Conservation (phyloP, 2,329 filamentous ascomycete genomes). For the Diaporthe caulivora region DNA sequence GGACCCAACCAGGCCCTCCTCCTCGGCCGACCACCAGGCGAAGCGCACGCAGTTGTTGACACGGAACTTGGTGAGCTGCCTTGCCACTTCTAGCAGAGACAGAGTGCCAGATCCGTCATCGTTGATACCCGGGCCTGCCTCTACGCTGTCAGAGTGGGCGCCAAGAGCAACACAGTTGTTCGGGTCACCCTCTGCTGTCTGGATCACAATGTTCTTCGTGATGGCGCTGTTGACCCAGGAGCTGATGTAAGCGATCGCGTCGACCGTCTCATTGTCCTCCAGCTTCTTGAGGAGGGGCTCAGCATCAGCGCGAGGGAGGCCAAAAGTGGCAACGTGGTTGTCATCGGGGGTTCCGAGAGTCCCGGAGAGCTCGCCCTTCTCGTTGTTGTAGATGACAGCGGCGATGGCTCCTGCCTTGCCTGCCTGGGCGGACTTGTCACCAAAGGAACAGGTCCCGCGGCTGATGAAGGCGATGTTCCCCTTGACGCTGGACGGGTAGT, state of each 20-base stretch:
- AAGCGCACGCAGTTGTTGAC: constrained; percentile 77
- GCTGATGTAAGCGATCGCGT: constrained; percentile 71
- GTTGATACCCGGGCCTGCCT: constrained; percentile 79
- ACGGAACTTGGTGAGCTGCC: constrained; percentile 66
- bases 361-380: constrained; percentile 71
- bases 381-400: constrained; percentile 81
- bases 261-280: constrained; percentile 60
- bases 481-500: constrained; percentile 70
- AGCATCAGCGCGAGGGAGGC: constrained; percentile 72
- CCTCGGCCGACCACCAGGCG: constrained; percentile 77
- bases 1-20: constrained; percentile 74
- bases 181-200: constrained; percentile 69
- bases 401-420: constrained; percentile 77
- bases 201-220: constrained; percentile 73
- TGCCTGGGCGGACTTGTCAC: constrained; percentile 76
- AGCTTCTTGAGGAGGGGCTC: constrained; percentile 67
- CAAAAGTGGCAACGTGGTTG: constrained; percentile 76
- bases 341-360: constrained; percentile 74
- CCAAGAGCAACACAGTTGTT: constrained; percentile 76
- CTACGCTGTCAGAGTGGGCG: constrained; percentile 73
- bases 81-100: constrained; percentile 72
- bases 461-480: constrained; percentile 78
- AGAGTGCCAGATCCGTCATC: constrained; percentile 79
- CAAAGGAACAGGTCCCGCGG: constrained; percentile 79
- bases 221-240: constrained; percentile 65